Base-by-base conservation (phyloP, 116 monocot species). In the Iris pallida region DNA sequence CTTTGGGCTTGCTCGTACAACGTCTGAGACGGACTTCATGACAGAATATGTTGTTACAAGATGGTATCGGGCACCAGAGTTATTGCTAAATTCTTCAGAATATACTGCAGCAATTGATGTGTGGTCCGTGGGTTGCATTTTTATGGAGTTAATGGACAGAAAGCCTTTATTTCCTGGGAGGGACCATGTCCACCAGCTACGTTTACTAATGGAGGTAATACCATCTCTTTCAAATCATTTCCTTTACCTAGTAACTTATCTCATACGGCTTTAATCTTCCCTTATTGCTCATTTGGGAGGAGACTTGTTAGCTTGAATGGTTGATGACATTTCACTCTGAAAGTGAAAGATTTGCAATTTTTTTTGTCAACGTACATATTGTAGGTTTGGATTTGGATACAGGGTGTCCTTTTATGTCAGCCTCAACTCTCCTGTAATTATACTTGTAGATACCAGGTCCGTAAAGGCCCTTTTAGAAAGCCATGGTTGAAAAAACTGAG, bases 1-100 rank as follows among this genome's bases (percentile, higher is more conserved):
- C 63, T 96, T 96, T 84, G 95, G 95, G 18, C 88, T 96, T 76
- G 95, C 95, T 44, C 86, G 95, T 20, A 86, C 87, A 8, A 91
- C 91, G 14, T 84, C 95, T 14, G 95, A 96, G 75, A 89, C 86
- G 45, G 95, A 96, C 77, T 89, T 91, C 77, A 96, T 96, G 95
- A 91, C 95, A 6, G 95, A 96, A 61, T 96, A 96, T 76, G 91
- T 96, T 80, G 95, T 96, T 19, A 96, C 95, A 20, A 83, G 95
- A 75, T 96, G 95, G 95, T 96, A 96, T 55, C 74, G 95, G 61
- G 91, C 95, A 57, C 95, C 95, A 41, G 95, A 96, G 49, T 68
- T 96, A 41, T 65, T 96, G 62, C 60, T 96, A 42, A 96, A 96
- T 79, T 91, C 88, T 42, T 88, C 95, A 45, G 91, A 96, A 55